Evolutionary conservation across 179 eudicot genomes (phyloP).

Genomic region (Corrigiola litoralis): DNA sequence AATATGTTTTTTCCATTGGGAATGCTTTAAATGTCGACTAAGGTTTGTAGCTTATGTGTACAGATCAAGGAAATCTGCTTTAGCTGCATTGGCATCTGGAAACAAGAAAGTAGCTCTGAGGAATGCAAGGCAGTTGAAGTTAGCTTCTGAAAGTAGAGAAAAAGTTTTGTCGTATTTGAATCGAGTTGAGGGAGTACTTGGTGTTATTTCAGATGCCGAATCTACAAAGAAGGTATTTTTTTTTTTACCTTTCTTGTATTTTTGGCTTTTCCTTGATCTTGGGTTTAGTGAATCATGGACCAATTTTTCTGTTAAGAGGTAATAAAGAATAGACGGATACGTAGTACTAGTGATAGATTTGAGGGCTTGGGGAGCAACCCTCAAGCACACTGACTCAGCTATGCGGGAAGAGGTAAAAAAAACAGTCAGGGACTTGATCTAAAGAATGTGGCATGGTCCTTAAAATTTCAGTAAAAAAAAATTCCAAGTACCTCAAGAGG

Average conservation of each 20-base stretch:
- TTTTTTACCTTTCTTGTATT: background rate
- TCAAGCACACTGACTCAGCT: no score
- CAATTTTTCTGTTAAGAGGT: background rate
- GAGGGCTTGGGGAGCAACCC: no score
- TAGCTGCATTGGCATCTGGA: constrained; percentile 59
- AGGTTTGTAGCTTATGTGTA: background rate
- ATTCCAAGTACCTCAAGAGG: no score
- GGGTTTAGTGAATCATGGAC: background rate
- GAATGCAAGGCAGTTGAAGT: constrained; percentile 68
- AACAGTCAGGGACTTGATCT: no score
- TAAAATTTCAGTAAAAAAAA: no score
- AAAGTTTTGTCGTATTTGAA: constrained; percentile 43
- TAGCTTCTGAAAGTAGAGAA: constrained; percentile 66
- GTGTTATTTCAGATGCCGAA: constrained; percentile 64
- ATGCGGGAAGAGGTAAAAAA: no score
- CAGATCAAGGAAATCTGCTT: constrained; percentile 58
- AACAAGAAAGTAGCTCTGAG: constrained; percentile 58
- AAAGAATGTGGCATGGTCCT: no score
- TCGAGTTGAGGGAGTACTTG: constrained; percentile 76
- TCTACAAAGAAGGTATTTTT: constrained; percentile 68
- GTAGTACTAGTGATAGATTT: no score
- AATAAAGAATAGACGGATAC: background rate
- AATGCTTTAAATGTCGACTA: background rate
- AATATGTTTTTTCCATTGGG: no score
- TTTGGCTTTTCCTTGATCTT: background rate